Evolutionary conservation across 2,329 filamentous ascomycete genomes (phyloP).

Genomic region (Coleophoma crateriformis): DNA sequence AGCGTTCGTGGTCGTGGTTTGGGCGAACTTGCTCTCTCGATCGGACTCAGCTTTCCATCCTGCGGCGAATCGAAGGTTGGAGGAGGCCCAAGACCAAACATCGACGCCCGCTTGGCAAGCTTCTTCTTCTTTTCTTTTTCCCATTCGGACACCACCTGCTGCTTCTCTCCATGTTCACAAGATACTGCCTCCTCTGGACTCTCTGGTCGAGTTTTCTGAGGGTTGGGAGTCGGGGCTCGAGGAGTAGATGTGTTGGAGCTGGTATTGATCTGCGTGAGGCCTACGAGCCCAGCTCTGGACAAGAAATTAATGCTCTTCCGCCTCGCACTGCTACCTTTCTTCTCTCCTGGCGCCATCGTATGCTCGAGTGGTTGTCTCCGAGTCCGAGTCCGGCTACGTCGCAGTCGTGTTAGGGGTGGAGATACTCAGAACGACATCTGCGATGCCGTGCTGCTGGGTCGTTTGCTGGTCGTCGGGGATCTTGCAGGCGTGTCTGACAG

Average conservation of each 20-base stretch:
- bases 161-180: slow-evolving; percentile 2
- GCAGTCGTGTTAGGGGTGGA: background rate
- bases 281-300: slow-evolving; percentile 13
- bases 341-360: slow-evolving; percentile 20
- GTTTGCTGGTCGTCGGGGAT: background rate
- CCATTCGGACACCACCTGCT: slow-evolving; percentile 6
- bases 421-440: background rate
- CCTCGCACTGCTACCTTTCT: slow-evolving; percentile 8
- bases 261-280: slow-evolving; percentile 21
- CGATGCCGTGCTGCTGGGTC: background rate
- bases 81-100: slow-evolving; percentile 19
- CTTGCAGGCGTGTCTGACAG: background rate
- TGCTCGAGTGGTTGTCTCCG: slow-evolving; percentile 7
- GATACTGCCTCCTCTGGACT: too few relatives aligned
- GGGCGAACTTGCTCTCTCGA: slow-evolving; percentile 14
- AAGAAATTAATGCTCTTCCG: slow-evolving; percentile 25
- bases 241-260: too few relatives aligned
- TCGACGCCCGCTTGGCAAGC: slow-evolving; percentile 18
- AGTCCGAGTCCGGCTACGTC: slow-evolving; percentile 3
- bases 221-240: too few relatives aligned
- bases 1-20: slow-evolving; percentile 20
- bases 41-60: slow-evolving; percentile 16
- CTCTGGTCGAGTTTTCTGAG: too few relatives aligned
- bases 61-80: slow-evolving; percentile 11
- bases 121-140: slow-evolving; percentile 22